phyloP scores from a whole-genome alignment of 805 yeast genomes.

The Metschnikowia bowlesiae region DNA sequence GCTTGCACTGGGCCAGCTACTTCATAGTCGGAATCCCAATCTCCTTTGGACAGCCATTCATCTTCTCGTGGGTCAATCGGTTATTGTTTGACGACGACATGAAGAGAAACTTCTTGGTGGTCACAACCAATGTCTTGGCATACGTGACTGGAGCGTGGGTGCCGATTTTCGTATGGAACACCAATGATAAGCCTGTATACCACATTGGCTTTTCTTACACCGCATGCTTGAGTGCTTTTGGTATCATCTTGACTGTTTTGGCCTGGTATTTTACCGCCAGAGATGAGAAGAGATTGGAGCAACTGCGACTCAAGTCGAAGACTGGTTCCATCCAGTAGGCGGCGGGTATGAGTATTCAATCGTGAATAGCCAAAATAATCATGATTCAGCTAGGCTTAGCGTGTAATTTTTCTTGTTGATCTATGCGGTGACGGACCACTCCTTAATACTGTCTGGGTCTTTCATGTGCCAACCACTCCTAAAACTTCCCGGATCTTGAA shows the following conservation, averaged over 20 bases:
- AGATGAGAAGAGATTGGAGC: conserved; percentile 18
- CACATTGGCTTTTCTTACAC: conserved; percentile 33
- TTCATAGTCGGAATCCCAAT: conserved; percentile 46
- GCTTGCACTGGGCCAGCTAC: conserved; percentile 49
- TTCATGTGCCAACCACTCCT: too few species aligned
- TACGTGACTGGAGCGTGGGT: conserved; percentile 38
- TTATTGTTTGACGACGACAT: conserved; percentile 39
- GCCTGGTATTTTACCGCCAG: conserved; percentile 24
- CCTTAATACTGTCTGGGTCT: too few species aligned
- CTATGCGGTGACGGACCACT: too few species aligned
- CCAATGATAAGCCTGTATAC: conserved; percentile 29
- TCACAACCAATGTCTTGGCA: conserved; percentile 35
- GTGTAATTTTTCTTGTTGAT: too few species aligned
- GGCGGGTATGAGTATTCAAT: background rate
- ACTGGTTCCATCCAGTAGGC: background rate
- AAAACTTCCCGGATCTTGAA: too few species aligned
- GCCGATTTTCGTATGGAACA: conserved; percentile 39
- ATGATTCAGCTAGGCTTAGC: too few species aligned
- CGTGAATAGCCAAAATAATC: background rate
- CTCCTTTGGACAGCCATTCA: conserved; percentile 52
- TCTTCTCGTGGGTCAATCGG: conserved; percentile 54
- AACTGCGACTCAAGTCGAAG: background rate
- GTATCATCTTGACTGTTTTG: conserved; percentile 25
- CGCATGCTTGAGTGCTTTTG: conserved; percentile 27
- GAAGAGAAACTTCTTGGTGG: conserved; percentile 30